phyloP scores from a whole-genome alignment of 179 eudicot species.

The Amaranthus tricolor region DNA sequence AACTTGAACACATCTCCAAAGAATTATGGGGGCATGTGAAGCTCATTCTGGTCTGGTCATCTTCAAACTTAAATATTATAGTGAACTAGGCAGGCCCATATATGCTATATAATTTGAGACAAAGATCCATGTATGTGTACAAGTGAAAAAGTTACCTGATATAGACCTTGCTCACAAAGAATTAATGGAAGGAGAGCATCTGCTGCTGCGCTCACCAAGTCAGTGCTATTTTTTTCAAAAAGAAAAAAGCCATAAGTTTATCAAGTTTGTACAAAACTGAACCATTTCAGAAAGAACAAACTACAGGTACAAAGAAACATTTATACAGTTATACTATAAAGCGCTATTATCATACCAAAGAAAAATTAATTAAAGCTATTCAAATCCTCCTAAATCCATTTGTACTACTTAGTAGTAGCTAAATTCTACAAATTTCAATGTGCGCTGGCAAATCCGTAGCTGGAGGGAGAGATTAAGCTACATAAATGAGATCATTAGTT shows the following conservation, averaged over 20 bases:
- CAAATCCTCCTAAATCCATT: not conserved
- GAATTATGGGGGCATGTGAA: not conserved
- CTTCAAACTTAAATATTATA: too few species aligned
- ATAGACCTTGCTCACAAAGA: conserved; percentile 81
- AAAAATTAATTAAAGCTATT: not conserved
- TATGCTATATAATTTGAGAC: not conserved
- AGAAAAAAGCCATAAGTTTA: not conserved
- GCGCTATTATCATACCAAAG: not conserved
- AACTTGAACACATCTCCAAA: not conserved
- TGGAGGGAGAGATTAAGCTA: not conserved
- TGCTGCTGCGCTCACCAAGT: conserved; percentile 86
- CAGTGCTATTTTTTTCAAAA: conserved; percentile 46
- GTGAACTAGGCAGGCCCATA: conserved; percentile 1
- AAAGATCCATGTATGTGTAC: not conserved
- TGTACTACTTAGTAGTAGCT: not conserved
- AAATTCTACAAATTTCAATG: not conserved
- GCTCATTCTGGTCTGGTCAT: not conserved
- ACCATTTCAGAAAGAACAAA: not conserved
- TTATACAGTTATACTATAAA: not conserved
- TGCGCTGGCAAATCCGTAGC: not conserved
- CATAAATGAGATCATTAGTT: not conserved
- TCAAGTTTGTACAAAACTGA: not conserved
- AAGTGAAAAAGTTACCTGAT: conserved; percentile 57
- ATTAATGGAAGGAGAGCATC: conserved; percentile 94
- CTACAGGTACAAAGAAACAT: not conserved